Evolutionary conservation across 371 early-diverging fungal genomes (phyloP).

Genomic region (Circinella minor): DNA sequence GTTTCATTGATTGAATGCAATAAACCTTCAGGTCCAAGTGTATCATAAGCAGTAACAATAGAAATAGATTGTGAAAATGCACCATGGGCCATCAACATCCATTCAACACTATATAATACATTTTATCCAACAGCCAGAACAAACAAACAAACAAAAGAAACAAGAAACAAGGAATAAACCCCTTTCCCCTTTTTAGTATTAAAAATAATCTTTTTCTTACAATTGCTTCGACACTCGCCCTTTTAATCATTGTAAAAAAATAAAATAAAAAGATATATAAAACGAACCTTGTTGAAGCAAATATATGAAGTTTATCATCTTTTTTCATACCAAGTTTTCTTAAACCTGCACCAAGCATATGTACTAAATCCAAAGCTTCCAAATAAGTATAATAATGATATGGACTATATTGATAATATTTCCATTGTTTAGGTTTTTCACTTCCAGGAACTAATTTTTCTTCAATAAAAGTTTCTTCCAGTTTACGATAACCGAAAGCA

Average conservation of each 20-base stretch:
- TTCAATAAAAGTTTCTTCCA: slow-evolving; percentile 70
- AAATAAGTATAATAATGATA: slow-evolving; percentile 73
- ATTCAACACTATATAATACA: slow-evolving; percentile 62
- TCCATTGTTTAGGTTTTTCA: slow-evolving; percentile 80
- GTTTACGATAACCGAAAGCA: slow-evolving; percentile 71
- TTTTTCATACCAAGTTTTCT: slow-evolving; percentile 64
- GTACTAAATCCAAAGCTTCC: slow-evolving; percentile 56
- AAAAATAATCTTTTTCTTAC: too few species aligned
- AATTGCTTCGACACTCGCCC: too few species aligned
- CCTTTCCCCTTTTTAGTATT: too few species aligned
- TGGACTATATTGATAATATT: slow-evolving; percentile 71
- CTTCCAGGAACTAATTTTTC: slow-evolving; percentile 75
- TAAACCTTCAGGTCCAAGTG: slow-evolving; percentile 87
- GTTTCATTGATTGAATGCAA: slow-evolving; percentile 86
- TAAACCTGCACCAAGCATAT: slow-evolving; percentile 70
- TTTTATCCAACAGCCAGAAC: background rate
- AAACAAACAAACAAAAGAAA: too few species aligned
- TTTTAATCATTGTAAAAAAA: background rate
- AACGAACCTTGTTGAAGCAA: slow-evolving; percentile 73
- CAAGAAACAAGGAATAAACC: background rate
- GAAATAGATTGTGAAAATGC: slow-evolving; percentile 75
- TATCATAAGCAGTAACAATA: slow-evolving; percentile 88
- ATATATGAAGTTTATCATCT: slow-evolving; percentile 71
- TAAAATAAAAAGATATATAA: background rate
- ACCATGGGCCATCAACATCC: slow-evolving; percentile 74